Evolutionary conservation across 2,329 filamentous ascomycete genomes (phyloP).

Genomic region (Boeremia exigua): DNA sequence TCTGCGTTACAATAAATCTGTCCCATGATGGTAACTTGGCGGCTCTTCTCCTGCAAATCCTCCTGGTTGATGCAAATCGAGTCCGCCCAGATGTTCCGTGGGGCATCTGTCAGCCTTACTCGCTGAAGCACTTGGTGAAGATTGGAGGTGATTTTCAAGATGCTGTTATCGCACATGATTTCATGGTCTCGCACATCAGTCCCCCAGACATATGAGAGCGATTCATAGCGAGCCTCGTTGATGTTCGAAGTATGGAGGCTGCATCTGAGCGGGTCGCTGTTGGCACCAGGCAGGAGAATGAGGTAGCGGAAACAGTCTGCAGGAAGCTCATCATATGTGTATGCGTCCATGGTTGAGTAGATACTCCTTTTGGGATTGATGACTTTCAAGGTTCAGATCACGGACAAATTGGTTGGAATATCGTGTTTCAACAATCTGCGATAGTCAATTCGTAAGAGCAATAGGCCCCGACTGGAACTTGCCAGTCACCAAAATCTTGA

Average conservation of each 20-base stretch:
- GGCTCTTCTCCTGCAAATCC: conserved; percentile 17
- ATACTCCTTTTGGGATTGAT: too few relatives aligned
- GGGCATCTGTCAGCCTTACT: conserved; percentile 2
- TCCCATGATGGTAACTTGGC: conserved; percentile 22
- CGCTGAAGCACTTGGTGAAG: conserved; percentile 12
- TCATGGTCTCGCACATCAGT: conserved; percentile 4
- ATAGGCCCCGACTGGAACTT: too few relatives aligned
- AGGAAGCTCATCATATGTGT: neutral
- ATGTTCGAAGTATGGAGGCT: conserved; percentile 11
- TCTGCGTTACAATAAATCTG: conserved; percentile 19
- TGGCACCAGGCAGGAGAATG: neutral
- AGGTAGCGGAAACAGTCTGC: conserved; percentile 1
- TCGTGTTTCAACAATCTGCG: too few relatives aligned
- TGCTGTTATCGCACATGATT: conserved; percentile 10
- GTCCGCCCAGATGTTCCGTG: conserved; percentile 22
- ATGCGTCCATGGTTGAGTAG: neutral
- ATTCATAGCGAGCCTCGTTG: conserved; percentile 11
- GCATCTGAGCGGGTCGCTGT: conserved; percentile 3
- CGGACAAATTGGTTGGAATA: too few relatives aligned
- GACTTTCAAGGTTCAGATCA: too few relatives aligned
- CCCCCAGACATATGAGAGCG: conserved; percentile 24
- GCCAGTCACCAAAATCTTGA: too few relatives aligned
- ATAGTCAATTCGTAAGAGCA: too few relatives aligned
- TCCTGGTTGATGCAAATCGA: conserved; percentile 26
- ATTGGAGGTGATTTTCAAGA: conserved; percentile 13